These are phyloP conservation scores for Triadica sebifera DNA, from an alignment of 345 rosid species.

Conservation along the genomic window DNA sequence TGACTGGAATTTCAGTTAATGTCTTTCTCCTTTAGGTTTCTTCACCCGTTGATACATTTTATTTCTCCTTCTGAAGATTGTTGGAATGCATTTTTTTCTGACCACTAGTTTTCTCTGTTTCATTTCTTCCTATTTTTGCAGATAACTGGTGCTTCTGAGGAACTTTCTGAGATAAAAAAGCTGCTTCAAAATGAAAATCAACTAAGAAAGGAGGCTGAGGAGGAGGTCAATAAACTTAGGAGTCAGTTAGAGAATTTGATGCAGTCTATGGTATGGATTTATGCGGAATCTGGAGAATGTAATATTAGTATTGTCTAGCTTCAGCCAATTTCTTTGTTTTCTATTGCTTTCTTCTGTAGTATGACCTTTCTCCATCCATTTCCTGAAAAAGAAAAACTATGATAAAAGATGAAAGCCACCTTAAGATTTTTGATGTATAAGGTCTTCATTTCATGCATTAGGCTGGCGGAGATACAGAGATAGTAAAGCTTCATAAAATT, in stretches of 20 bases:
- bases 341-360: not conserved
- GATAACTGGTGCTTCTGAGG: conserved; percentile 25
- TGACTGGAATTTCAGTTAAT: not conserved
- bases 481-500: conserved; percentile 25
- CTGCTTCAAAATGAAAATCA: conserved; percentile 30
- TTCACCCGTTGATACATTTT: no score
- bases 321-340: conserved; percentile 6
- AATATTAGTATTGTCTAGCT: not conserved
- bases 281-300: not conserved
- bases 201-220: conserved; percentile 31
- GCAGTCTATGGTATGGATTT: conserved; percentile 21
- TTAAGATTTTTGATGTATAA: not conserved
- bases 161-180: conserved; percentile 20
- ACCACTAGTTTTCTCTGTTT: not conserved
- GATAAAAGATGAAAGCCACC: not conserved
- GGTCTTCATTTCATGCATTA: conserved; percentile 15
- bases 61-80: no score
- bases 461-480: conserved; percentile 35
- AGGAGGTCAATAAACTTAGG: conserved; percentile 26
- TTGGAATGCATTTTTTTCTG: not conserved
- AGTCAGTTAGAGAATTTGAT: conserved; percentile 20
- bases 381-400: no score
- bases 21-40: no score
- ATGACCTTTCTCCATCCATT: not conserved
- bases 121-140: conserved; percentile 1